A percentile compares a stretch with the other conserved stretches of the same genome.
phyloP scores from a whole-genome alignment of 2,329 filamentous ascomycete genomes.

The Ophiostoma ips region DNA sequence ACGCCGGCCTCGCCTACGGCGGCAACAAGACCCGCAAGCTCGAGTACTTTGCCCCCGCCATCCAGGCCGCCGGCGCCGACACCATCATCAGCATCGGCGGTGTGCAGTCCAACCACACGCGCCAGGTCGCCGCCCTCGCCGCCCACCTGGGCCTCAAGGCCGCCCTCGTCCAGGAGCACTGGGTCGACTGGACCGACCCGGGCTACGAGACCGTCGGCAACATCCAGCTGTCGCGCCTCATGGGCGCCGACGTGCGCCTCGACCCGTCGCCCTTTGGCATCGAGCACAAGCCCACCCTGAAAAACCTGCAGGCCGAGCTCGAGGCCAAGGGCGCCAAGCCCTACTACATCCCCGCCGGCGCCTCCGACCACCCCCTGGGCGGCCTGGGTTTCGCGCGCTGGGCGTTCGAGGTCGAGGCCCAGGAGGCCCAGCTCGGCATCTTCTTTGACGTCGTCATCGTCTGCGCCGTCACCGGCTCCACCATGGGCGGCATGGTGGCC shows the following conservation, averaged over 20 bases:
- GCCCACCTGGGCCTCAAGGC: slow-evolving; percentile 41
- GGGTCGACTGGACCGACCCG: slow-evolving; percentile 48
- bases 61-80: slow-evolving; percentile 39
- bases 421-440: slow-evolving; percentile 46
- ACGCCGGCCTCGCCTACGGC: slow-evolving; percentile 51
- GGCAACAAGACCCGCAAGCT: slow-evolving; percentile 59
- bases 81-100: slow-evolving; percentile 55
- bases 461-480: slow-evolving; percentile 58
- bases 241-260: slow-evolving; percentile 50
- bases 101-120: slow-evolving; percentile 57
- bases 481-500: slow-evolving; percentile 57
- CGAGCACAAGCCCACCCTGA: slow-evolving; percentile 51
- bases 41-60: slow-evolving; percentile 55
- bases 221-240: slow-evolving; percentile 54
- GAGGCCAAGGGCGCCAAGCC: slow-evolving; percentile 32
- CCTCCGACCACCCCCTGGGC: slow-evolving; percentile 55
- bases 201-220: slow-evolving; percentile 54
- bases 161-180: slow-evolving; percentile 51
- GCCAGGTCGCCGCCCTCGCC: slow-evolving; percentile 50
- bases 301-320: slow-evolving; percentile 31
- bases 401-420: slow-evolving; percentile 52
- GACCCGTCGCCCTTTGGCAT: slow-evolving; percentile 51
- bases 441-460: slow-evolving; percentile 57
- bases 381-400: slow-evolving; percentile 58
- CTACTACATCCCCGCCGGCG: slow-evolving; percentile 60